Percentiles rank a stretch among this genome's conserved stretches.
Conservation (phyloP, 768 basidiomycete genomes). For the Boletus tomentosulus region DNA sequence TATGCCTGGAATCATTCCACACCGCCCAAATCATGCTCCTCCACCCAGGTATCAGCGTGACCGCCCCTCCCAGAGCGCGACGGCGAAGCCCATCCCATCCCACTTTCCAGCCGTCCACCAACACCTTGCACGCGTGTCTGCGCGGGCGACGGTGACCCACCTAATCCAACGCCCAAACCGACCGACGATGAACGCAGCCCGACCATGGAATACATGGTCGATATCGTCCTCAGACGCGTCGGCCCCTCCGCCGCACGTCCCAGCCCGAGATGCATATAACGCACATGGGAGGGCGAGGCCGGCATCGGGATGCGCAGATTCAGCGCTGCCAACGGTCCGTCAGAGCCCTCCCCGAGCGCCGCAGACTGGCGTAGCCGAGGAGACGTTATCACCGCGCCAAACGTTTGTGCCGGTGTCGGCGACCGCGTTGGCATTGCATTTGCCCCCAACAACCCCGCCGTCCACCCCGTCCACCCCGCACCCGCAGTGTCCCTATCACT, state of each 20-base stretch:
- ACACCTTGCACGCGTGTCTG: neutral
- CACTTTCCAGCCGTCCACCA: neutral
- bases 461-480: slow-evolving; percentile 46
- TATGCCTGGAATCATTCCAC: slow-evolving; percentile 17
- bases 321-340: slow-evolving; percentile 40
- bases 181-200: slow-evolving; percentile 42
- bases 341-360: slow-evolving; percentile 31
- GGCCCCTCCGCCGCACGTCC: slow-evolving; percentile 10
- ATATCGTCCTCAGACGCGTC: slow-evolving; percentile 45
- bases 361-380: slow-evolving; percentile 51
- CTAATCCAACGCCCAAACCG: slow-evolving; percentile 20
- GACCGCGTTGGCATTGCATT: slow-evolving; percentile 34
- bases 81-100: neutral
- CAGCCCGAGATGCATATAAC: slow-evolving; percentile 14
- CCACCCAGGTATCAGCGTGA: neutral
- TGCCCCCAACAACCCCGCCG: slow-evolving; percentile 48
- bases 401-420: slow-evolving; percentile 50
- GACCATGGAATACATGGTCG: slow-evolving; percentile 63
- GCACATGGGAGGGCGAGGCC: slow-evolving; percentile 3
- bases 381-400: slow-evolving; percentile 67
- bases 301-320: slow-evolving; percentile 62
- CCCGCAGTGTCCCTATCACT: slow-evolving; percentile 1
- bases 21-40: slow-evolving; percentile 15
- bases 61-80: neutral
- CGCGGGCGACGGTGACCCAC: slow-evolving; percentile 13